Base-by-base conservation (phyloP, 164 flowering plant genomes). In the Tinospora cordifolia region DNA sequence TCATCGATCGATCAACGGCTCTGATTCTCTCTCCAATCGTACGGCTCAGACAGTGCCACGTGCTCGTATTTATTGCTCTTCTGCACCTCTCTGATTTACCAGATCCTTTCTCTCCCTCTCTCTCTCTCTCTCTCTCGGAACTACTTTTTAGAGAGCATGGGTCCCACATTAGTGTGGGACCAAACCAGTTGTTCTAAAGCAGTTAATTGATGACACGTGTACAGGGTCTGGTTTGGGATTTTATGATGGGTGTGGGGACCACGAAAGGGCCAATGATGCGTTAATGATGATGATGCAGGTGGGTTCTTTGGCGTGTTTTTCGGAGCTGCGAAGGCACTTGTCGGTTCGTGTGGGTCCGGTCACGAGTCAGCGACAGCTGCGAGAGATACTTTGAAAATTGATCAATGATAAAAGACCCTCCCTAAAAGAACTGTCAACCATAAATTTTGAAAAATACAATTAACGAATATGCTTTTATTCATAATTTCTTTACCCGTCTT, bases 41-140 rank as follows among this genome's bases (percentile, higher is more conserved):
- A 78, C 80, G 77, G 67, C 69, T 49, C 73, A 38, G 39, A n/a
- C 72, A 71, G 26, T 34, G 66, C 75, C 80, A 78, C 77, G 77
- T 78, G 80, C 70, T 75, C 12, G n/a, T 40, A 69, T 74, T 74
- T 72, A 38, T 68, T 58, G 71, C 66, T 57, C n/a, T 1, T n/a
- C 66, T 13, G 67, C 69, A 70, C 75, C 69, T 40, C 39, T 62
- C 68, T 8, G 25, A 4, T 15, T 46, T 24, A 3, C 62, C 63
- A 17, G 25, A 60, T n/a, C 17, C 14, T 19, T 3, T n/a, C 63
- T 59, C 58, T 51, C n/a, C 58, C 58, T 2, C 58, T 10, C 58
- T 51, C 21, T 51, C 21, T 51, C 36, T 44, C 47, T 44, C 47
- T 0, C 9, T 30, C 47, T 13, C 8, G 47, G 47, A 1, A 10